phyloP scores from a whole-genome alignment of 2,329 filamentous ascomycete species.

The Aspergillus brunneoviolaceus region DNA sequence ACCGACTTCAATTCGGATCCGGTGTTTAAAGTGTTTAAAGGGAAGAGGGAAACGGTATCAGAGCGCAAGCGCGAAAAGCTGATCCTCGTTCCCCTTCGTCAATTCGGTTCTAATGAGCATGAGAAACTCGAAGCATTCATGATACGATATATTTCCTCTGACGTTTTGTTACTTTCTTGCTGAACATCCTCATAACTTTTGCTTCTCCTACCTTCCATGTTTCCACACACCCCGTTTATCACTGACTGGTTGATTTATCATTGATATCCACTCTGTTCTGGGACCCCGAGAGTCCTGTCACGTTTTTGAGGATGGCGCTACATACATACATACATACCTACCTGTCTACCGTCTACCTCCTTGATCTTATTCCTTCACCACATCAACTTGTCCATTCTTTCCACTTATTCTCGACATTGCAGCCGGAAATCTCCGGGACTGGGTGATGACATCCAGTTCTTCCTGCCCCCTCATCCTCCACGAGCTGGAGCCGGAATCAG shows the following conservation, averaged over 20 bases:
- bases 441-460: neutral
- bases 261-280: constrained; percentile 29
- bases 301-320: neutral
- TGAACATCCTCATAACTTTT: constrained; percentile 6
- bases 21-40: constrained; percentile 12
- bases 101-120: constrained; percentile 3
- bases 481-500: neutral
- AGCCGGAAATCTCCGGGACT: neutral
- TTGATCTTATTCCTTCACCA: neutral
- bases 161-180: constrained; percentile 10
- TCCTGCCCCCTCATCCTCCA: neutral
- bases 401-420: neutral
- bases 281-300: constrained; percentile 9
- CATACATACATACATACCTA: neutral
- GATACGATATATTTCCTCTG: constrained; percentile 1
- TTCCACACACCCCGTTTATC: neutral
- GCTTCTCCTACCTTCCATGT: constrained; percentile 10
- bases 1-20: neutral
- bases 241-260: constrained; percentile 10
- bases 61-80: neutral
- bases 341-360: neutral
- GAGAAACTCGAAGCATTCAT: neutral
- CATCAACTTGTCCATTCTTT: neutral
- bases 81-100: neutral
- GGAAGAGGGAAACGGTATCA: neutral